Evolutionary conservation across 2,329 filamentous ascomycete genomes (phyloP).

Genomic region (Aspergillus awamori): DNA sequence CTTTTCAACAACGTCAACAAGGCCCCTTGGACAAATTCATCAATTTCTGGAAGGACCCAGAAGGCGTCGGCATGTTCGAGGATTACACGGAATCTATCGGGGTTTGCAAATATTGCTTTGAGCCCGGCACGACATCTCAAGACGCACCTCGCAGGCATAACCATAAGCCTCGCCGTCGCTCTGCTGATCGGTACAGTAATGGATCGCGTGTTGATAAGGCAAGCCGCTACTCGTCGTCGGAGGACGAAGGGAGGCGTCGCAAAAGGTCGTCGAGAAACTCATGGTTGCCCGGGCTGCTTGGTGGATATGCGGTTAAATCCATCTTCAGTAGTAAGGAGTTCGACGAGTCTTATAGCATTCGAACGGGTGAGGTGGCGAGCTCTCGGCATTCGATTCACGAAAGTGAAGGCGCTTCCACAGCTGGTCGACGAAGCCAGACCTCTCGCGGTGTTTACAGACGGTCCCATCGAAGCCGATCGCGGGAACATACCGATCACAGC

Average conservation of each 20-base stretch:
- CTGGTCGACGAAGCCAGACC: slow-evolving; percentile 45
- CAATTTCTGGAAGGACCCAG: slow-evolving; percentile 65
- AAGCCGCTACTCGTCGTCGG: slow-evolving; percentile 59
- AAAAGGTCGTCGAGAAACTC: slow-evolving; percentile 50
- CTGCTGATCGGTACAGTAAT: slow-evolving; percentile 49
- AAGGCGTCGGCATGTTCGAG: slow-evolving; percentile 67
- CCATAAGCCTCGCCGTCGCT: slow-evolving; percentile 51
- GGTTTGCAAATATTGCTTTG: slow-evolving; percentile 67
- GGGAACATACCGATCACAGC: slow-evolving; percentile 38
- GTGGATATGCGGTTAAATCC: slow-evolving; percentile 58
- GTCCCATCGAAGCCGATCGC: slow-evolving; percentile 35
- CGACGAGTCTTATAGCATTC: slow-evolving; percentile 63
- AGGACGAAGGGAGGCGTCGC: slow-evolving; percentile 51
- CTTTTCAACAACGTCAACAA: slow-evolving; percentile 55
- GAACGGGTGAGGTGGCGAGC: slow-evolving; percentile 51
- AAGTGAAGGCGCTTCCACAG: slow-evolving; percentile 31
- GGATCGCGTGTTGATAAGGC: slow-evolving; percentile 59
- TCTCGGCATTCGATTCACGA: slow-evolving; percentile 27
- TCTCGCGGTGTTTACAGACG: slow-evolving; percentile 45
- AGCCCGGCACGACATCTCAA: slow-evolving; percentile 57
- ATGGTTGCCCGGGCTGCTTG: slow-evolving; percentile 58
- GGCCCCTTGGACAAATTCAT: slow-evolving; percentile 60
- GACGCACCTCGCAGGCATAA: slow-evolving; percentile 65
- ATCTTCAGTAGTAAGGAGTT: slow-evolving; percentile 59
- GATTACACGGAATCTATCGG: slow-evolving; percentile 70